Evolutionary conservation across 768 basidiomycete genomes (phyloP), one percentile per base, ranked within the genome.

Genomic region (Suillus hirtellus): DNA sequence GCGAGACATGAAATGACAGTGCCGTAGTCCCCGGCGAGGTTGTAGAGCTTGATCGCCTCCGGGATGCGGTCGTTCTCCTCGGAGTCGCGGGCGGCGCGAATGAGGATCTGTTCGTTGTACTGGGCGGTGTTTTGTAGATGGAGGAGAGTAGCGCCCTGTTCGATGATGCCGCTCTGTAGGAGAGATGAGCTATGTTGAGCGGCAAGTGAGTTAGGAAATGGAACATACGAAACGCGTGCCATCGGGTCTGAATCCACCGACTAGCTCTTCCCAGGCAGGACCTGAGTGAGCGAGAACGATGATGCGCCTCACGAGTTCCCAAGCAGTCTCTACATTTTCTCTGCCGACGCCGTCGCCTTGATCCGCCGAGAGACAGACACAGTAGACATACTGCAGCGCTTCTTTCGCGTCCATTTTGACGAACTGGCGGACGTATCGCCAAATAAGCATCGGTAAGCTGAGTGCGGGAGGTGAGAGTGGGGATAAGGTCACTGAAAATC

Each of bases 41-140:
- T 96, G 79, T 95, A 98, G 50, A 99, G 80, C 72, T 95, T 94
- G 79, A 99, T 95, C 3, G 95, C 95, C 73, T 98, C 95, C 2
- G 89, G 83, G 44, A 92, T 82, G 38, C 92, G 89, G 70, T 93
- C 89, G 70, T 95, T 95, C 60, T 90, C 84, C 70, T 93, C 88
- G 1, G 91, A 90, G 66, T 92, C 83, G 37, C 83, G 83, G 0
- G 96, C 96, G 0, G 96, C 93, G 7, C 86, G 86, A 64, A 89
- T 79, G 58, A 98, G 89, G 62, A 99, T 92, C 27, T 90, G 82
- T 31, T 88, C 87, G 63, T 95, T 88, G 79, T 90, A 95, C 56
- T 89, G 84, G 34, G 83, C 78, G 59, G 78, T 78, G 67, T 88
- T 85, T 59, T 82, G 75, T 10, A 99, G 82, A 34, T 88, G 88